A percentile compares a stretch with the other conserved stretches of the same genome.
Evolutionary conservation across 805 yeast genomes (phyloP).

Genomic region (Jamesozyma jinghongensis): DNA sequence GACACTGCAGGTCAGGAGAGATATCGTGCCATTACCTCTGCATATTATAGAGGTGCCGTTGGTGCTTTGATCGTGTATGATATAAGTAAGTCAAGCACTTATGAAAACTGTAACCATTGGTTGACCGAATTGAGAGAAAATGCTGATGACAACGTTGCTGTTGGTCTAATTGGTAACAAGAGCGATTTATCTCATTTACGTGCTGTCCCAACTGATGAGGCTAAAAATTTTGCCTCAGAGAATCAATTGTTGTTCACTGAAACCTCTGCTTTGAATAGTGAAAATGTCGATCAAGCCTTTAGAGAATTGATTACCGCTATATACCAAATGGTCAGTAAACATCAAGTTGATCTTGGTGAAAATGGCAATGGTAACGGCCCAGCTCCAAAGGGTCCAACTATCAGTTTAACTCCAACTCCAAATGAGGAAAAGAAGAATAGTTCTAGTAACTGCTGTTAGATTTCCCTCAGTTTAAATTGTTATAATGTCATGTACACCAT

Average conservation of each 20-base stretch:
- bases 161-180: conserved; percentile 88
- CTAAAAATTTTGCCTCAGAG: conserved; percentile 87
- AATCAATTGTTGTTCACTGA: conserved; percentile 89
- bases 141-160: conserved; percentile 91
- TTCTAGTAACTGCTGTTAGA: conserved; percentile 57
- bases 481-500: too few species aligned
- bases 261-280: conserved; percentile 88
- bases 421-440: conserved; percentile 57
- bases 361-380: conserved; percentile 28
- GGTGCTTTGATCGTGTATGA: conserved; percentile 96
- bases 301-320: conserved; percentile 87
- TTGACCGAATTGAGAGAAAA: conserved; percentile 82
- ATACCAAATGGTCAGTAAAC: conserved; percentile 88
- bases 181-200: conserved; percentile 85
- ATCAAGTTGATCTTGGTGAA: conserved; percentile 82
- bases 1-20: conserved; percentile 99
- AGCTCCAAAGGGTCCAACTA: conserved; percentile 72
- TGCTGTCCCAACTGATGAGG: conserved; percentile 97
- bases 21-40: conserved; percentile 94
- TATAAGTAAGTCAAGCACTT: conserved; percentile 80
- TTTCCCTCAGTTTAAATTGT: not conserved
- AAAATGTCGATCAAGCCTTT: conserved; percentile 91
- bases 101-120: conserved; percentile 83
- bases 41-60: conserved; percentile 96
- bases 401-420: conserved; percentile 87